Conservation (phyloP, 257 asterid species). For the Solanum neorickii region DNA sequence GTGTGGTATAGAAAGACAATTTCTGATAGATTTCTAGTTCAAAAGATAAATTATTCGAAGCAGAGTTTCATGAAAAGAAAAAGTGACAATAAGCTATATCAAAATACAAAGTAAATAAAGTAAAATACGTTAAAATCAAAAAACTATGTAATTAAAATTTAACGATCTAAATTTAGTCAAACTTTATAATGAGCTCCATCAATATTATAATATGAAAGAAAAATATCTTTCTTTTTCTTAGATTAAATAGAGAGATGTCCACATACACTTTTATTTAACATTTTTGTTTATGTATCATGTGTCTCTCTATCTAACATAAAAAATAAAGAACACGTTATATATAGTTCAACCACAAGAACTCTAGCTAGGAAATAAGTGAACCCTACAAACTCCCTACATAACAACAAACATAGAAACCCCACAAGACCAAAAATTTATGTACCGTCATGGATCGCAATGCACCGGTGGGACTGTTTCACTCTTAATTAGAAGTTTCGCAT, state of each 20-base stretch:
- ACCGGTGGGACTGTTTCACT: fast-evolving
- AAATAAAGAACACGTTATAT: not conserved
- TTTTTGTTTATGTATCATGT: not conserved
- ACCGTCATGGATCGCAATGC: not conserved
- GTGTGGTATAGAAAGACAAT: fast-evolving
- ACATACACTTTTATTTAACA: not conserved
- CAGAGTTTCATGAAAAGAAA: not conserved
- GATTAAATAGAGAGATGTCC: not conserved
- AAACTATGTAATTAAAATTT: not conserved
- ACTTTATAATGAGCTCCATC: not conserved
- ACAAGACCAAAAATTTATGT: not conserved
- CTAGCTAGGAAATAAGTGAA: not conserved
- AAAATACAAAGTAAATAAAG: not conserved
- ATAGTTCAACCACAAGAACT: not conserved
- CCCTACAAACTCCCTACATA: not conserved
- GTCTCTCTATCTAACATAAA: not conserved
- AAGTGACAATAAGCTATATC: not conserved
- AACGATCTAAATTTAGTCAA: not conserved
- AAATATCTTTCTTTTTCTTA: not conserved
- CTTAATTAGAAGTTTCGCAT: not conserved
- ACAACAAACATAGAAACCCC: not conserved
- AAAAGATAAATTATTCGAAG: not conserved
- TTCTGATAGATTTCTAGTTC: not conserved
- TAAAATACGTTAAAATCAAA: not conserved
- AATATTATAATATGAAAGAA: not conserved